These are phyloP conservation scores for Eutypella sp. DNA, from an alignment of 2,329 filamentous ascomycete genomes.

Conservation along the genomic window DNA sequence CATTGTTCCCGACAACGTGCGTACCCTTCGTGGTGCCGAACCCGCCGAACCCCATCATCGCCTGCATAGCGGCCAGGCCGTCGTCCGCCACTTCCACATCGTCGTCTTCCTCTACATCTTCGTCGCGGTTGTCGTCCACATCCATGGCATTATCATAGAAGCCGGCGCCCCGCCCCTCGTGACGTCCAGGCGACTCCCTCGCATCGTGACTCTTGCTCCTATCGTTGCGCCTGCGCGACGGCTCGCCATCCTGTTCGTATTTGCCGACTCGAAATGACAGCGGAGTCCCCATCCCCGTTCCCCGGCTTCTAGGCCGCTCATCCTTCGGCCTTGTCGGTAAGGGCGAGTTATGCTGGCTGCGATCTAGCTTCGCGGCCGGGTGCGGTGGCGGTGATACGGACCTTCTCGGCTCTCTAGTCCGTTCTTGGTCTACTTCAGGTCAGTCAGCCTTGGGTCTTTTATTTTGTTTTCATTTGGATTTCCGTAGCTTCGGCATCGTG, in stretches of 20 bases:
- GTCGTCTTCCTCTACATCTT: slow-evolving; percentile 41
- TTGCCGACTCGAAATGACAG: slow-evolving; percentile 34
- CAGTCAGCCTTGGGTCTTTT: slow-evolving; percentile 1
- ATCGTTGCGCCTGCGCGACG: slow-evolving; percentile 7
- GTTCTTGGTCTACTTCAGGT: slow-evolving; percentile 9
- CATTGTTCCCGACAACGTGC: slow-evolving; percentile 83
- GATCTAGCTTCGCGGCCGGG: slow-evolving; percentile 13
- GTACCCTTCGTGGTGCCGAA: slow-evolving; percentile 86
- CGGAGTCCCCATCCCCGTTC: slow-evolving; percentile 17
- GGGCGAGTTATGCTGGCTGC: slow-evolving; percentile 20
- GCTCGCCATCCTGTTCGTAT: slow-evolving; percentile 22
- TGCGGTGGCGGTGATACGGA: slow-evolving; percentile 17
- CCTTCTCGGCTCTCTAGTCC: slow-evolving; percentile 16
- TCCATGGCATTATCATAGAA: slow-evolving; percentile 22
- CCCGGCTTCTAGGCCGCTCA: slow-evolving; percentile 10
- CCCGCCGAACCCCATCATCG: slow-evolving; percentile 83
- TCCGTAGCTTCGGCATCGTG: background rate
- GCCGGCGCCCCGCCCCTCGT: slow-evolving; percentile 10
- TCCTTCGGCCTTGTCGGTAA: slow-evolving; percentile 23
- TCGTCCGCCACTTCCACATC: slow-evolving; percentile 57
- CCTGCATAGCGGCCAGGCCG: slow-evolving; percentile 68
- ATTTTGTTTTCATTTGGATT: slow-evolving; percentile 1
- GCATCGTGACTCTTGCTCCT: slow-evolving; percentile 14
- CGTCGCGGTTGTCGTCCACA: slow-evolving; percentile 23
- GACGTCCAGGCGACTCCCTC: slow-evolving; percentile 4